phyloP scores from a whole-genome alignment of 805 yeast species.

The Priceomyces melissophilus region DNA sequence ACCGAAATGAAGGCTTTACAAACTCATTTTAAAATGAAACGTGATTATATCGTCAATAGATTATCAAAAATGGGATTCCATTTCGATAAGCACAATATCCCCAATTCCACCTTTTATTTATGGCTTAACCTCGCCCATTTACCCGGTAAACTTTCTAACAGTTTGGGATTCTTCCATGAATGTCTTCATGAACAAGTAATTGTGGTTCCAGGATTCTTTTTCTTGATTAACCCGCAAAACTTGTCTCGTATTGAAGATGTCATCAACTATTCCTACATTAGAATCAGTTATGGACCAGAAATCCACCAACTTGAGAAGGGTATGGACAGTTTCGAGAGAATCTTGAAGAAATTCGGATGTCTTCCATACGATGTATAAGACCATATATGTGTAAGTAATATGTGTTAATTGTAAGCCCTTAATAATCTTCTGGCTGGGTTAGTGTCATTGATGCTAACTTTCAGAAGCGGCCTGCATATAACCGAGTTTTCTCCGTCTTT shows the following conservation, averaged over 20 bases:
- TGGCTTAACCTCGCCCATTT: conserved; percentile 57
- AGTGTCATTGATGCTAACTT: background rate
- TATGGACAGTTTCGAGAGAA: conserved; percentile 58
- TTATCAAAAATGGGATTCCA: conserved; percentile 52
- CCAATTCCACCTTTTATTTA: conserved; percentile 57
- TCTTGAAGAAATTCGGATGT: conserved; percentile 41
- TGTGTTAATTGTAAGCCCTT: too few species aligned
- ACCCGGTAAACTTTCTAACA: conserved; percentile 54
- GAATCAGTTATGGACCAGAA: conserved; percentile 62
- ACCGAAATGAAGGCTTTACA: conserved; percentile 57
- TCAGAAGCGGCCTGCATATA: background rate
- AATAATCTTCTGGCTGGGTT: too few species aligned
- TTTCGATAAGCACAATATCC: conserved; percentile 41
- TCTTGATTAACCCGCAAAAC: conserved; percentile 55
- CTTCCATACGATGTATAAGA: conserved; percentile 27
- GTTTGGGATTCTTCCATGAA: conserved; percentile 62
- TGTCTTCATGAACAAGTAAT: conserved; percentile 57
- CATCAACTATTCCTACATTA: conserved; percentile 56
- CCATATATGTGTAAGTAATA: too few species aligned
- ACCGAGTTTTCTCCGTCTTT: too few species aligned
- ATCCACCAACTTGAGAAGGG: conserved; percentile 47
- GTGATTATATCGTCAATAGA: conserved; percentile 52
- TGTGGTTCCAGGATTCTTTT: conserved; percentile 61
- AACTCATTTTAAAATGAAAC: conserved; percentile 51
- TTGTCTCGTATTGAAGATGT: conserved; percentile 48